A percentile compares a stretch with the other conserved stretches of the same genome.
phyloP scores from a whole-genome alignment of 768 basidiomycete species.

The Mycena albidolilacea region DNA sequence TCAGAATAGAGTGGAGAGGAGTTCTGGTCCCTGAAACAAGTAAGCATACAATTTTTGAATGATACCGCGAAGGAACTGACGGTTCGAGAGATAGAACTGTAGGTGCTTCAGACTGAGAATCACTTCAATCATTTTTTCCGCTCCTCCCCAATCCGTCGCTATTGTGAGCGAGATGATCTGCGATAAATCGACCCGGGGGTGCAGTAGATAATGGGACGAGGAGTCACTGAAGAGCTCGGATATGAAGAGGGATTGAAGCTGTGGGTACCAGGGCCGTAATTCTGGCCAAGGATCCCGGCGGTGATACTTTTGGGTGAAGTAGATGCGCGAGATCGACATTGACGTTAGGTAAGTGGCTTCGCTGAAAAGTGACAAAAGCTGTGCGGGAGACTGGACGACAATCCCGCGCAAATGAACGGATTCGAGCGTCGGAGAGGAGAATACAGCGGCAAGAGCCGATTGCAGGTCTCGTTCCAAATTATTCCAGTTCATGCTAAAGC shows the following conservation, averaged over 20 bases:
- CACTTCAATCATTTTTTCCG: background rate
- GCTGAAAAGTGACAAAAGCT: too few relatives aligned
- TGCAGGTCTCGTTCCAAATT: too few relatives aligned
- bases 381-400: too few relatives aligned
- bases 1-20: background rate
- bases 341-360: too few relatives aligned
- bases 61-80: background rate
- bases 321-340: too few relatives aligned
- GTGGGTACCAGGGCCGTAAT: background rate
- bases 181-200: background rate
- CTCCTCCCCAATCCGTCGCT: background rate
- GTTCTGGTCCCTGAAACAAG: background rate
- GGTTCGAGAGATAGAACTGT: background rate
- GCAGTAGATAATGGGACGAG: background rate
- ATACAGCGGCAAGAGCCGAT: too few relatives aligned
- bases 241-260: constrained; percentile 9
- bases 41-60: background rate
- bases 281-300: too few relatives aligned
- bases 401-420: too few relatives aligned
- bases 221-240: background rate
- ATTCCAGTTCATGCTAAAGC: too few relatives aligned
- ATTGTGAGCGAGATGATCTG: background rate
- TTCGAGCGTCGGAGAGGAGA: too few relatives aligned
- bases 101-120: background rate
- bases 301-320: too few relatives aligned